Evolutionary conservation across 805 yeast species (phyloP).

Genomic region (Debaryomyces castellii): DNA sequence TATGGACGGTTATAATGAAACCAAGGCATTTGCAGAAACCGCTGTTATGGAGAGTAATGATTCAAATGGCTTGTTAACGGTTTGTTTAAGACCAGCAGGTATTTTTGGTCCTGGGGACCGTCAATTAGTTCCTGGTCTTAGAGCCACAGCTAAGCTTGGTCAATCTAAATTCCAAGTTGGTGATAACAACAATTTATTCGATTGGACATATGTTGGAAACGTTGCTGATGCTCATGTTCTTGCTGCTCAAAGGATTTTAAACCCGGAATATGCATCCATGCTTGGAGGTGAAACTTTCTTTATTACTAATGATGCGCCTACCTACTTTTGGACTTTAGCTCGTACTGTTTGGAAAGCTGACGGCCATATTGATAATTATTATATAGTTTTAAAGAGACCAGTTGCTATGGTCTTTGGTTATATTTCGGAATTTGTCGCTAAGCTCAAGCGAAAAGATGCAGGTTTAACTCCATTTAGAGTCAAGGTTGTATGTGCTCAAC

Average conservation of each 20-base stretch:
- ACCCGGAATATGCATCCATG: constrained; percentile 35
- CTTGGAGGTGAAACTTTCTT: constrained; percentile 89
- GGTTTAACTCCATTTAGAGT: constrained; percentile 97
- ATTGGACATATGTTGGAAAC: constrained; percentile 97
- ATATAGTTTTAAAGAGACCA: constrained; percentile 67
- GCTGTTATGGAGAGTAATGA: constrained; percentile 75
- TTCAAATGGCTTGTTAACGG: constrained; percentile 60
- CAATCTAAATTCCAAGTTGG: constrained; percentile 94
- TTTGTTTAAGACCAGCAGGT: constrained; percentile 94
- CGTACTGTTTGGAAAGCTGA: constrained; percentile 97
- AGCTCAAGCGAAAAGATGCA: constrained; percentile 75
- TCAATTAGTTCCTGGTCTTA: constrained; percentile 89
- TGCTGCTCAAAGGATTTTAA: constrained; percentile 76
- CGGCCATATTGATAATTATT: constrained; percentile 72
- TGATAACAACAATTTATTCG: constrained; percentile 89
- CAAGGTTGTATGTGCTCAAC: constrained; percentile 83
- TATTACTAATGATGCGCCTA: constrained; percentile 90
- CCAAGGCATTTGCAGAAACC: constrained; percentile 88
- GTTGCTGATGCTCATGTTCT: constrained; percentile 96
- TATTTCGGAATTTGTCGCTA: constrained; percentile 71
- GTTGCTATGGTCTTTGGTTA: constrained; percentile 84
- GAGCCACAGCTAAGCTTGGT: constrained; percentile 77
- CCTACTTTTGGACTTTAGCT: constrained; percentile 96
- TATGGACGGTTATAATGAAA: constrained; percentile 96
- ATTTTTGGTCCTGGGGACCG: constrained; percentile 99